Conservation (phyloP, 140 eudicot genomes). For the Oenanthe javanica region DNA sequence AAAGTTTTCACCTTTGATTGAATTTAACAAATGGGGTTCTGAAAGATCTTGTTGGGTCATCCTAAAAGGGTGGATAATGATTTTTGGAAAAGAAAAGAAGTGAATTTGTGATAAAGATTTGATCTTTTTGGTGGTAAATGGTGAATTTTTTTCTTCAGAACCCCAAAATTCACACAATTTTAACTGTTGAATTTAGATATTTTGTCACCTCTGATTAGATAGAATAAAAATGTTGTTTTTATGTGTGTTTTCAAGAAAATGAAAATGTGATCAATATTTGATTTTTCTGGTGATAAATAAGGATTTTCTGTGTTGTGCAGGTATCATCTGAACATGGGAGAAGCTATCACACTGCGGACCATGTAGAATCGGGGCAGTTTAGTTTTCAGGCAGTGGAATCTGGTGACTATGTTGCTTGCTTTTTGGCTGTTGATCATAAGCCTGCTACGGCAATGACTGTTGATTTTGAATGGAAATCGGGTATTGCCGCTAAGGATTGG, state of each 20-base stretch:
- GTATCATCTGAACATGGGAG: neutral
- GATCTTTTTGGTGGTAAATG: neutral
- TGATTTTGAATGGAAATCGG: slow-evolving; percentile 2
- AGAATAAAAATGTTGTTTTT: neutral
- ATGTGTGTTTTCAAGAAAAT: neutral
- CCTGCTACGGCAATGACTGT: neutral
- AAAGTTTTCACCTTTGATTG: neutral
- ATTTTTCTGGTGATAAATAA: neutral
- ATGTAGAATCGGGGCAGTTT: neutral
- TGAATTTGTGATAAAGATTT: neutral
- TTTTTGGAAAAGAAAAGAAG: neutral
- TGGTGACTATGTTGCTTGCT: slow-evolving; percentile 4
- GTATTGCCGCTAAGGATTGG: neutral
- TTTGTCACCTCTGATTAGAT: neutral
- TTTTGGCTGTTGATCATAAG: slow-evolving; percentile 1
- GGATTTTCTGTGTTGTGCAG: neutral
- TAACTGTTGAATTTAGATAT: neutral
- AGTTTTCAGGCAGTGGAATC: slow-evolving; percentile 1
- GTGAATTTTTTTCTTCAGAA: neutral
- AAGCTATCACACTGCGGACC: neutral
- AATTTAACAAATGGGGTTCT: neutral
- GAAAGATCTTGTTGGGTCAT: neutral
- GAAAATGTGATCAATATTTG: neutral
- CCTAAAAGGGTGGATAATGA: neutral
- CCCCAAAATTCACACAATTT: no score